Conservation (phyloP, 345 rosid species). For the Brassica cretica region DNA sequence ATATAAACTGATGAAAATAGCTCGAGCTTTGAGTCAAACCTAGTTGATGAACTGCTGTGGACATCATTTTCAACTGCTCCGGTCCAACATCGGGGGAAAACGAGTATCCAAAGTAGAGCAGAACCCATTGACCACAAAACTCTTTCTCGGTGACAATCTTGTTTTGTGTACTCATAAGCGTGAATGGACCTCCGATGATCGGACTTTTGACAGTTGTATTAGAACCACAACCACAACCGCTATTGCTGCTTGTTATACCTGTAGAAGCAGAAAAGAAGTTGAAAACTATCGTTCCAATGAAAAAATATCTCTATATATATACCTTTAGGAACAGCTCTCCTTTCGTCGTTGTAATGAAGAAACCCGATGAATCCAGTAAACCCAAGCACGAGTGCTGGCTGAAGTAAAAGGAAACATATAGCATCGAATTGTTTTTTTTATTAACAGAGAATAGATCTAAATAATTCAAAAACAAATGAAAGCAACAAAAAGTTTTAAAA, state of each 20-base stretch:
- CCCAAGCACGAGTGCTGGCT: conserved; percentile 68
- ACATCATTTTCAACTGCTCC: conserved; percentile 64
- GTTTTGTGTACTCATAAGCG: conserved; percentile 58
- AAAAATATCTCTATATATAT: conserved; percentile 1
- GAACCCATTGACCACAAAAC: conserved; percentile 76
- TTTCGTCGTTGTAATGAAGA: conserved; percentile 78
- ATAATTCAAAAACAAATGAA: background rate
- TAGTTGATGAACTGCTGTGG: conserved; percentile 59
- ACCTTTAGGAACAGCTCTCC: conserved; percentile 73
- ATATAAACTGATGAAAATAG: background rate
- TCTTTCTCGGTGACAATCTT: conserved; percentile 53
- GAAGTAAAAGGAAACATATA: conserved; percentile 21
- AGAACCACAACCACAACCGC: conserved; percentile 34
- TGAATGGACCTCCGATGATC: conserved; percentile 77
- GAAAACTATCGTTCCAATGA: background rate
- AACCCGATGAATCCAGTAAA: conserved; percentile 58
- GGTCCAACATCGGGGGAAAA: conserved; percentile 95
- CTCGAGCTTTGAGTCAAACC: conserved; percentile 47
- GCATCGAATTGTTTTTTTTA: background rate
- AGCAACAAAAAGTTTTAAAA: background rate
- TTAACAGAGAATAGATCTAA: background rate
- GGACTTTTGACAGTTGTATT: conserved; percentile 54
- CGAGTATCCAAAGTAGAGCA: conserved; percentile 87
- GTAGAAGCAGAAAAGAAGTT: background rate
- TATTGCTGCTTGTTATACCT: conserved; percentile 47